Base-by-base conservation (phyloP, 2,329 filamentous ascomycete species). In the Cladorrhinum sp. region DNA sequence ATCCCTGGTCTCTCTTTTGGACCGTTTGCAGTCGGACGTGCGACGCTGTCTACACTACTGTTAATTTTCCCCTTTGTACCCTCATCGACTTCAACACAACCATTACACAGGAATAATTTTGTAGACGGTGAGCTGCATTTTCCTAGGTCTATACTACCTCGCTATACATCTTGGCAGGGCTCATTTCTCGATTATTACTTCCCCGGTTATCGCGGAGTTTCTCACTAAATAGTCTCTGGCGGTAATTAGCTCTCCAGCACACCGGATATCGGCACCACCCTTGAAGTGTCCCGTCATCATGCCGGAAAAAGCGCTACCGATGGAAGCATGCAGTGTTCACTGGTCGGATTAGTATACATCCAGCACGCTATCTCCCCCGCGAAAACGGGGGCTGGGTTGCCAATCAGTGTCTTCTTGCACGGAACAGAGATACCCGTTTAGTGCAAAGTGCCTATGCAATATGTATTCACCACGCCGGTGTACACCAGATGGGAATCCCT, bases 231-330 rank as follows among this genome's bases (percentile, higher is more conserved):
- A 46, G 24, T 20, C 20, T 24, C 10, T 56, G 30, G 51, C 23
- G n/a, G 59, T 30, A 36, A 42, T 20, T 39, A 49, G 39, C 18
- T n/a, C 33, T 59, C 62, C 59, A 50, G 60, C 55, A 54, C 55
- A 46, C 63, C 63, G 65, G 65, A 61, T 63, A 65, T 65, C 63
- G 63, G 65, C 63, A 65, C 58, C 33, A 36, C 33, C 33, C 33
- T 36, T 36, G 33, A 36, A 30, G 26, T n/a, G n/a, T n/a, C n/a
- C n/a, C 26, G 10, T 8, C 36, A 42, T 42, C 6, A 20, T 46
- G 42, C 42, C 42, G 18, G 4, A 3, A 46, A 46, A 2, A 36
- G 33, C 33, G 33, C 33, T 36, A 36, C 33, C 33, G 33, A 36
- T 36, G 12, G 33, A 16, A 9, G 14, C 33, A 36, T 16, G 33